Evolutionary conservation across 345 rosid genomes (phyloP).

Genomic region (Pistacia integerrima): DNA sequence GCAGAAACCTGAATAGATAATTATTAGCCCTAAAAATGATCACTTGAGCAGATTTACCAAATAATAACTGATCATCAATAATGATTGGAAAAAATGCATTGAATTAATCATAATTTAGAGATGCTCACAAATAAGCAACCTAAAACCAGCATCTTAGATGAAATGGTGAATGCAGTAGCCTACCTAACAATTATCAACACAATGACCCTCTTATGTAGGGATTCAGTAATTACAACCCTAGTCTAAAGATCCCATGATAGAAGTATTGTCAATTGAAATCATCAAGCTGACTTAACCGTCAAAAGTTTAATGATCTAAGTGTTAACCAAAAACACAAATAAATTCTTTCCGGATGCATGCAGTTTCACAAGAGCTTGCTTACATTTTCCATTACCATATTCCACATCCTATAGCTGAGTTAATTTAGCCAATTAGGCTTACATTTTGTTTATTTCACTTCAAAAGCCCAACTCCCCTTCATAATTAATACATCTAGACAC

Average conservation of each 20-base stretch:
- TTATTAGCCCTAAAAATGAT: background rate
- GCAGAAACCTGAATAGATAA: background rate
- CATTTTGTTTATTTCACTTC: background rate
- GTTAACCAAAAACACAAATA: background rate
- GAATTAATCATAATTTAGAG: background rate
- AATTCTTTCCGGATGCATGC: background rate
- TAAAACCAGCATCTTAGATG: background rate
- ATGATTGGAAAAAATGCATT: background rate
- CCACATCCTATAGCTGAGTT: background rate
- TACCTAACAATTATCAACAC: background rate
- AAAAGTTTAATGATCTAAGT: background rate
- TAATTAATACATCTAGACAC: background rate
- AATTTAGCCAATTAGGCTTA: background rate
- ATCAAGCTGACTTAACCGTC: background rate
- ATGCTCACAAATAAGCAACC: background rate
- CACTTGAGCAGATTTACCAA: background rate
- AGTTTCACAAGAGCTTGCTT: background rate
- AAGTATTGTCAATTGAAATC: background rate
- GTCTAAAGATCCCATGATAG: background rate
- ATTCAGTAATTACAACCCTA: no score
- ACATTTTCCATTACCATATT: background rate
- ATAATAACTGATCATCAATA: background rate
- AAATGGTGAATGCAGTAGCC: background rate
- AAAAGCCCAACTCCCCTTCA: background rate
- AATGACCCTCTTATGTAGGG: background rate